phyloP scores from a whole-genome alignment of 2,329 filamentous ascomycete genomes.

The Aspergillus spinulosporus region DNA sequence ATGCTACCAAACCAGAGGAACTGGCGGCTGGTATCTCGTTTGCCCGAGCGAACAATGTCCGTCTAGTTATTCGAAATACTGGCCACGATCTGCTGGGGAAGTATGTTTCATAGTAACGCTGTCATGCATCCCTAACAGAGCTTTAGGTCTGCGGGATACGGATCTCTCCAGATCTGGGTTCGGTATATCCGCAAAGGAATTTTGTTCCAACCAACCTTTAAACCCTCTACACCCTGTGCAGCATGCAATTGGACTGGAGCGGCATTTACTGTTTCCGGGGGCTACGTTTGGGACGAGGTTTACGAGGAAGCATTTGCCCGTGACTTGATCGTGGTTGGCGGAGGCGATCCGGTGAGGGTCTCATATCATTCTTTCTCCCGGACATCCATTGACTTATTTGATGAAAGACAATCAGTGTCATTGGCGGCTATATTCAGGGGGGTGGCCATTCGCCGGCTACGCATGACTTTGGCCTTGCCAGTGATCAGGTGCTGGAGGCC shows the following conservation, averaged over 20 bases:
- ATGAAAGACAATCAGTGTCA: constrained; percentile 11
- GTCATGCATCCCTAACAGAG: background rate
- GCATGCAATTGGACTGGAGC: constrained; percentile 3
- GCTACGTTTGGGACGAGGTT: constrained; percentile 16
- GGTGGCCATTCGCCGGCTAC: constrained; percentile 13
- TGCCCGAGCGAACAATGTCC: constrained; percentile 9
- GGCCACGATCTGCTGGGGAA: constrained; percentile 12
- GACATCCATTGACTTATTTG: background rate
- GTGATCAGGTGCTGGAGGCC: constrained; percentile 13
- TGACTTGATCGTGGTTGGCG: constrained; percentile 12
- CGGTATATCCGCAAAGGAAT: constrained; percentile 11
- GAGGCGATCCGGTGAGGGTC: constrained; percentile 8
- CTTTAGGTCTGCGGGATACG: constrained; percentile 9
- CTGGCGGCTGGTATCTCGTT: constrained; percentile 10
- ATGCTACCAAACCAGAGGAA: constrained; percentile 13
- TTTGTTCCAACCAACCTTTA: constrained; percentile 1
- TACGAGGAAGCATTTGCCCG: constrained; percentile 13
- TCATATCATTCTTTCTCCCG: too few relatives aligned
- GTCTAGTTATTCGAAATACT: constrained; percentile 11
- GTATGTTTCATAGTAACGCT: background rate
- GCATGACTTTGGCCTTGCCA: constrained; percentile 13
- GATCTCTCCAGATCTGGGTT: constrained; percentile 16
- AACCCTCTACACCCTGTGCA: background rate
- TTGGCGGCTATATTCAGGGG: constrained; percentile 15
- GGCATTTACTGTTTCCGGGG: constrained; percentile 15